A percentile compares a stretch with the other conserved stretches of the same genome.
These are phyloP conservation scores for Hyphopichia burtonii DNA, from an alignment of 1,139 yeast genomes.

Conservation along the genomic window DNA sequence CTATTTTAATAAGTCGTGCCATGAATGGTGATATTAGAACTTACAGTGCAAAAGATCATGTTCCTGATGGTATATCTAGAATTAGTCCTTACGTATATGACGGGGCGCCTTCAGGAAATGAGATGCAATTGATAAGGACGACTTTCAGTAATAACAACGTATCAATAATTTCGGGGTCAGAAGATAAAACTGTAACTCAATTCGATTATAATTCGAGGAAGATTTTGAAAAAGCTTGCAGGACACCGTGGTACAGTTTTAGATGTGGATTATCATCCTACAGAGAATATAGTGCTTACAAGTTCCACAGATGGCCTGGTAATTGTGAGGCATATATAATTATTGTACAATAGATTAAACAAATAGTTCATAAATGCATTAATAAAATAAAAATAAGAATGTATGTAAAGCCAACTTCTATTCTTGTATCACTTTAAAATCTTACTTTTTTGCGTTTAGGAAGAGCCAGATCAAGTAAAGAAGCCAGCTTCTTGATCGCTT, in stretches of 20 bases:
- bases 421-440: constrained; percentile 21
- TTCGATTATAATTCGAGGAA: constrained; percentile 62
- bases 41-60: constrained; percentile 51
- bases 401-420: background rate
- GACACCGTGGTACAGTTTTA: constrained; percentile 62
- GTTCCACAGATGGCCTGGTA: constrained; percentile 51
- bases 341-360: background rate
- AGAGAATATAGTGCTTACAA: constrained; percentile 38
- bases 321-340: constrained; percentile 37
- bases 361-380: background rate
- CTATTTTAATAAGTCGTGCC: constrained; percentile 53
- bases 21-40: constrained; percentile 57
- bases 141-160: constrained; percentile 39
- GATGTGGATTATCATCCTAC: constrained; percentile 53
- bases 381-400: background rate
- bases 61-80: constrained; percentile 38
- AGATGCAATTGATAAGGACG: constrained; percentile 51
- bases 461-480: background rate
- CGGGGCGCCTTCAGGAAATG: constrained; percentile 60
- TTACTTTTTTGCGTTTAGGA: constrained; percentile 20
- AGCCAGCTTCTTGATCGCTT: background rate
- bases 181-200: constrained; percentile 54
- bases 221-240: constrained; percentile 48
- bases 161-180: constrained; percentile 57
- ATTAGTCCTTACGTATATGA: constrained; percentile 47